Conservation (phyloP, 1,139 yeast genomes). For the Spathaspora sp. region DNA sequence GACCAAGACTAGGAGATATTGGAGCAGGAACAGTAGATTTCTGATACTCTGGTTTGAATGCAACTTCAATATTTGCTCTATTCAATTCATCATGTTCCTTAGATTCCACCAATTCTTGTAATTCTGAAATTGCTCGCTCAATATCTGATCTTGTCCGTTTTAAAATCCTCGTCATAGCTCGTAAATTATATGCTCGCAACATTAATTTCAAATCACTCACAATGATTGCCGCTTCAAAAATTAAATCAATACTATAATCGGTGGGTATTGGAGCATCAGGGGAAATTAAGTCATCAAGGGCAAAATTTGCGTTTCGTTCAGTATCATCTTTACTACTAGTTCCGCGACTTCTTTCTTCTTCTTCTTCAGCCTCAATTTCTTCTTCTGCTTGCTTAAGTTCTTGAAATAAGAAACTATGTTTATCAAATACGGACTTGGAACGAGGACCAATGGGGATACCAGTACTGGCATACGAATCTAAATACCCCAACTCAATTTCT, state of each 20-base stretch:
- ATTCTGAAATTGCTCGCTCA: conserved; percentile 19
- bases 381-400: conserved; percentile 14
- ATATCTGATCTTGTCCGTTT: conserved; percentile 34
- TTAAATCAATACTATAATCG: conserved; percentile 53
- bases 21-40: background rate
- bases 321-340: conserved; percentile 12
- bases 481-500: conserved; percentile 28
- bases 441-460: conserved; percentile 29
- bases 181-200: conserved; percentile 61
- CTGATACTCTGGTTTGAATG: background rate
- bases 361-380: conserved; percentile 10
- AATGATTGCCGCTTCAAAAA: conserved; percentile 59
- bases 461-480: conserved; percentile 23
- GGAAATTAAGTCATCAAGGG: conserved; percentile 54
- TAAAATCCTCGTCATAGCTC: conserved; percentile 52
- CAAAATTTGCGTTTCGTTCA: conserved; percentile 16
- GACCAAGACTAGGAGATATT: background rate
- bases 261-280: conserved; percentile 54
- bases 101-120: conserved; percentile 15
- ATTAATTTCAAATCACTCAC: conserved; percentile 64
- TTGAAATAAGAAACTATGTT: conserved; percentile 12
- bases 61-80: conserved; percentile 9
- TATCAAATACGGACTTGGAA: conserved; percentile 39
- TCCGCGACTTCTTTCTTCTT: conserved; percentile 10
- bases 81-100: conserved; percentile 9